phyloP scores from a whole-genome alignment of 2,329 filamentous ascomycete species.

The Gnomoniopsis sp. region DNA sequence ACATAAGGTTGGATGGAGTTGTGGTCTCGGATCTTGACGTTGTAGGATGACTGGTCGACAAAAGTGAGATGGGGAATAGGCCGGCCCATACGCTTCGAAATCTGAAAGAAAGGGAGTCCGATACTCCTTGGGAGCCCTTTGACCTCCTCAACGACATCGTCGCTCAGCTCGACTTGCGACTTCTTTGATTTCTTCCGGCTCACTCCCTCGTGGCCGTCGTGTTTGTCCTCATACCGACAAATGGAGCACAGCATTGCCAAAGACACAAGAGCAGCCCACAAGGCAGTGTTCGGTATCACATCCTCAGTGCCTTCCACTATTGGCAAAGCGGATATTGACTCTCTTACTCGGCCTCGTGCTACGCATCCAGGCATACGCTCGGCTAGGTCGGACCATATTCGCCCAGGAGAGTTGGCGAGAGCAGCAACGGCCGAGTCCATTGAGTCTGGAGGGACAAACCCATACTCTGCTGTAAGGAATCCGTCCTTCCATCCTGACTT shows the following conservation, averaged over 20 bases:
- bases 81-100: constrained; percentile 49
- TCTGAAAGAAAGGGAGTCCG: constrained; percentile 46
- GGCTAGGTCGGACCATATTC: constrained; percentile 53
- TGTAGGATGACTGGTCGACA: constrained; percentile 51
- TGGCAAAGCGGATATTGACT: constrained; percentile 45
- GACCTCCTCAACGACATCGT: constrained; percentile 47
- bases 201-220: constrained; percentile 50
- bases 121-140: constrained; percentile 46
- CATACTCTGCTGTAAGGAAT: constrained; percentile 48
- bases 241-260: constrained; percentile 52
- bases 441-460: constrained; percentile 49
- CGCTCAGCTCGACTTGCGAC: constrained; percentile 42
- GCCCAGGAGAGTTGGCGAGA: constrained; percentile 43
- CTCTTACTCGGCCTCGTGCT: constrained; percentile 46
- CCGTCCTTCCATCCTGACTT: constrained; percentile 51
- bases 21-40: constrained; percentile 46
- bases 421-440: constrained; percentile 43
- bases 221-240: constrained; percentile 49
- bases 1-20: constrained; percentile 48
- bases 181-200: constrained; percentile 30
- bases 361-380: constrained; percentile 52
- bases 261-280: constrained; percentile 51
- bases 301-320: constrained; percentile 47
- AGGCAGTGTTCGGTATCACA: constrained; percentile 46
- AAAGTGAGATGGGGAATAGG: constrained; percentile 50